Percentiles rank a stretch among this genome's conserved stretches.
These are phyloP conservation scores for Penicillium olsonii DNA, from an alignment of 2,329 filamentous ascomycete genomes.

Conservation along the genomic window DNA sequence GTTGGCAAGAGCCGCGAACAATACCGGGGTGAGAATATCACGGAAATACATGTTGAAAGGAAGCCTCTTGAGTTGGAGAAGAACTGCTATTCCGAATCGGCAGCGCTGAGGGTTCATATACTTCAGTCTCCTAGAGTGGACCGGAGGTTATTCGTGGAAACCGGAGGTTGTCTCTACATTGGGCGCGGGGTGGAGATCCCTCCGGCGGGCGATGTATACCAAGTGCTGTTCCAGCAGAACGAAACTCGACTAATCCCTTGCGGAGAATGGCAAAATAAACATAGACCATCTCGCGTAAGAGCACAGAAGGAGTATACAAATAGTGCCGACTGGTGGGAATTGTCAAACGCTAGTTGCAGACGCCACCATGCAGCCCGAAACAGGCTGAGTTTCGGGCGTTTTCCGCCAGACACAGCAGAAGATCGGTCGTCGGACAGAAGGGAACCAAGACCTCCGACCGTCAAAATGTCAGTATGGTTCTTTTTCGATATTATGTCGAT, in stretches of 20 bases:
- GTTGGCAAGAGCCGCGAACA: slow-evolving; percentile 20
- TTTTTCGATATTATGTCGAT: neutral
- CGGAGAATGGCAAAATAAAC: neutral
- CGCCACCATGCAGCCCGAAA: slow-evolving; percentile 3
- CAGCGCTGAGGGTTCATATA: neutral
- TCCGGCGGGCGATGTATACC: no score
- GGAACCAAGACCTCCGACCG: neutral
- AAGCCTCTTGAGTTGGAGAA: neutral
- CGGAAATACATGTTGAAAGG: slow-evolving; percentile 7
- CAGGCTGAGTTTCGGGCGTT: neutral
- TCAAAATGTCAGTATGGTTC: neutral
- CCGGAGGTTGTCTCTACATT: neutral
- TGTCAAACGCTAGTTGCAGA: neutral
- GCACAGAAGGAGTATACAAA: no score
- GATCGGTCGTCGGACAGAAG: slow-evolving; percentile 1
- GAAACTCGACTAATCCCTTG: neutral
- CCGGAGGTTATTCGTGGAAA: slow-evolving; percentile 18
- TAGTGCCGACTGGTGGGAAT: slow-evolving; percentile 13
- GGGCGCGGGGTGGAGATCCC: neutral
- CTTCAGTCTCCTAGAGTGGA: neutral
- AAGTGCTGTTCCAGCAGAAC: no score
- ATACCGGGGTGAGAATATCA: neutral
- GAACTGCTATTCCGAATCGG: neutral
- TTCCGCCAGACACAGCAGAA: neutral
- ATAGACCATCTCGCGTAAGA: neutral